A percentile compares a stretch with the other conserved stretches of the same genome.
These are phyloP conservation scores for Allium fistulosum DNA, from an alignment of 106 monocot species.

Conservation along the genomic window DNA sequence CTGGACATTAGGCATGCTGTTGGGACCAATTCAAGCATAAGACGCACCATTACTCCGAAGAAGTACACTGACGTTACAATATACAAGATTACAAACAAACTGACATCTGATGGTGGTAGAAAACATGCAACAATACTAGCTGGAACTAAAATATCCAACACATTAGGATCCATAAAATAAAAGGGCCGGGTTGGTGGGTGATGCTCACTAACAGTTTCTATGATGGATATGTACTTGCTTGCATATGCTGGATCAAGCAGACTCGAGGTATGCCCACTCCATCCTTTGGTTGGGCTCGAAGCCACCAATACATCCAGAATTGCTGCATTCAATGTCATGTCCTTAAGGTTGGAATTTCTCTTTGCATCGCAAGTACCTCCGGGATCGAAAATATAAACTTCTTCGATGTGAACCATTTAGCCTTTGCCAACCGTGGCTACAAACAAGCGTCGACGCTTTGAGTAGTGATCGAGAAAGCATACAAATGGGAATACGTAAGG, in stretches of 20 bases:
- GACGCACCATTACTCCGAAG: slow-evolving; percentile 96
- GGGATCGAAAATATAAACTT: too few relatives aligned
- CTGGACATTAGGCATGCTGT: slow-evolving; percentile 97
- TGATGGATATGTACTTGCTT: slow-evolving; percentile 99
- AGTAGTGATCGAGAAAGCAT: too few relatives aligned
- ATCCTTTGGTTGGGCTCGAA: slow-evolving; percentile 97
- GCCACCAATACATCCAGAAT: slow-evolving; percentile 85
- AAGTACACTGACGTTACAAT: slow-evolving; percentile 97
- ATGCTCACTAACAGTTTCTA: slow-evolving; percentile 98
- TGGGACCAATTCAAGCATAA: slow-evolving; percentile 98
- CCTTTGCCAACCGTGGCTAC: too few relatives aligned
- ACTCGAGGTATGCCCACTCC: slow-evolving; percentile 98
- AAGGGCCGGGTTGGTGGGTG: slow-evolving; percentile 99
- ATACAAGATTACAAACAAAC: slow-evolving; percentile 87
- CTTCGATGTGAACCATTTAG: too few relatives aligned
- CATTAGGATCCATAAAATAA: slow-evolving; percentile 98
- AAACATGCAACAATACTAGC: slow-evolving; percentile 97
- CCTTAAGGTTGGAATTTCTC: too few relatives aligned
- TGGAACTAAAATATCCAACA: slow-evolving; percentile 92
- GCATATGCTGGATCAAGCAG: slow-evolving; percentile 99
- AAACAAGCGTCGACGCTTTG: too few relatives aligned
- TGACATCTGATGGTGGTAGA: slow-evolving; percentile 92
- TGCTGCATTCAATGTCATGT: too few relatives aligned
- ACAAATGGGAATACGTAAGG: too few relatives aligned
- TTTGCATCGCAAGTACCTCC: too few relatives aligned